Conservation (phyloP, 768 basidiomycete species). For the Tylopilus vinaceipallidus region DNA sequence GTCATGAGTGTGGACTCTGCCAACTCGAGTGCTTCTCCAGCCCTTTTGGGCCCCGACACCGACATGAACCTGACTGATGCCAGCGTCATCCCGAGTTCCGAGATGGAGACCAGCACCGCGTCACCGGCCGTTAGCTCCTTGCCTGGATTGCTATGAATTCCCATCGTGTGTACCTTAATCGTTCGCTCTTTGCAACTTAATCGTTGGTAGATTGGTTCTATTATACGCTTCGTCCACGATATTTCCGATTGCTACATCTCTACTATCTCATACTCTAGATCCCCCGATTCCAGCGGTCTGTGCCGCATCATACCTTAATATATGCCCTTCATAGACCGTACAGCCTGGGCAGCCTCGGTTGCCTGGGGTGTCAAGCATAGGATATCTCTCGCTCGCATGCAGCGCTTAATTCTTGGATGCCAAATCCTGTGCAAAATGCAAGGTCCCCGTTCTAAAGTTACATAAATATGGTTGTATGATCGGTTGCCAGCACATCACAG, state of each 20-base stretch:
- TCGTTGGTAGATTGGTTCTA: background rate
- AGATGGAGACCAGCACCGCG: conserved; percentile 18
- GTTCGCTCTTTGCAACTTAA: background rate
- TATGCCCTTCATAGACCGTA: too few species aligned
- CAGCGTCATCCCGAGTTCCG: too few species aligned
- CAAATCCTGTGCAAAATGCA: too few species aligned
- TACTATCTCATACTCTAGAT: background rate
- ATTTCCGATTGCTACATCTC: background rate
- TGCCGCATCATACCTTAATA: background rate
- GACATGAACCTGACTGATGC: too few species aligned
- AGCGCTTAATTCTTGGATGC: too few species aligned
- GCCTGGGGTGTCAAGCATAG: too few species aligned
- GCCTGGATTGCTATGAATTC: conserved; percentile 1
- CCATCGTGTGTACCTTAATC: background rate
- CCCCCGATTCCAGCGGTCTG: background rate
- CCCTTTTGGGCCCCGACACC: too few species aligned
- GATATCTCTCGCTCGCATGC: too few species aligned
- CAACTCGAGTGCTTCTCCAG: too few species aligned
- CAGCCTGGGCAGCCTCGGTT: too few species aligned
- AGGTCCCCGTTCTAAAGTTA: background rate
- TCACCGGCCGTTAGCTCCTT: conserved; percentile 12
- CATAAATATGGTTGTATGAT: background rate
- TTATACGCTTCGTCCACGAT: background rate
- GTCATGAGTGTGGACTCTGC: too few species aligned
- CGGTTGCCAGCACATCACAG: background rate